These are phyloP conservation scores for Arthrobotrys conoides DNA, from an alignment of 2,329 filamentous ascomycete genomes.

Conservation along the genomic window DNA sequence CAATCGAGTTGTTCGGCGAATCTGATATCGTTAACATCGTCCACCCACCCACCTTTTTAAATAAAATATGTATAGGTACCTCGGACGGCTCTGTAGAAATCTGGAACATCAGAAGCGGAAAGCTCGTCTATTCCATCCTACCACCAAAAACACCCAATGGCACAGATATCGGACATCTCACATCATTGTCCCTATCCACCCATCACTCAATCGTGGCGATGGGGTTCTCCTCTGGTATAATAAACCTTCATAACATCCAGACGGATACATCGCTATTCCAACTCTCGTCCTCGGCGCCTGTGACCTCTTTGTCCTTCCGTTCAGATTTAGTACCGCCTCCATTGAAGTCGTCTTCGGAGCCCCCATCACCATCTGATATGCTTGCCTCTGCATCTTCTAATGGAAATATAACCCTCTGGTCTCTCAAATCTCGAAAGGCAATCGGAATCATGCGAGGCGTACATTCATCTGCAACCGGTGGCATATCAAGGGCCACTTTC, in stretches of 20 bases:
- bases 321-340: constrained; percentile 73
- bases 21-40: constrained; percentile 62
- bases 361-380: constrained; percentile 71
- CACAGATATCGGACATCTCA: constrained; percentile 81
- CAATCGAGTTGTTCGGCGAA: constrained; percentile 57
- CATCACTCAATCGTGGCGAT: constrained; percentile 89
- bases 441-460: constrained; percentile 89
- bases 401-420: constrained; percentile 96
- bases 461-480: constrained; percentile 84
- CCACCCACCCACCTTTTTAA: constrained; percentile 76
- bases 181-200: constrained; percentile 85
- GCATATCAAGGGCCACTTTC: constrained; percentile 90
- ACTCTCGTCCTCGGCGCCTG: constrained; percentile 70
- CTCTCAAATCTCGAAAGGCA: constrained; percentile 88
- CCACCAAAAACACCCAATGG: constrained; percentile 74
- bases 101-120: constrained; percentile 95
- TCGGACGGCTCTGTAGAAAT: constrained; percentile 93
- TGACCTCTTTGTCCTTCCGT: constrained; percentile 89
- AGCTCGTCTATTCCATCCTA: constrained; percentile 89
- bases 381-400: constrained; percentile 84
- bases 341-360: constrained; percentile 50
- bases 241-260: constrained; percentile 85
- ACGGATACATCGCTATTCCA: constrained; percentile 80
- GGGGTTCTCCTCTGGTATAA: constrained; percentile 82
- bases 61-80: constrained; percentile 93